Evolutionary conservation across 495 filamentous ascomycete genomes (phyloP), one percentile per base, ranked within the genome.

Genomic region (Saxophila tyrrhenica): DNA sequence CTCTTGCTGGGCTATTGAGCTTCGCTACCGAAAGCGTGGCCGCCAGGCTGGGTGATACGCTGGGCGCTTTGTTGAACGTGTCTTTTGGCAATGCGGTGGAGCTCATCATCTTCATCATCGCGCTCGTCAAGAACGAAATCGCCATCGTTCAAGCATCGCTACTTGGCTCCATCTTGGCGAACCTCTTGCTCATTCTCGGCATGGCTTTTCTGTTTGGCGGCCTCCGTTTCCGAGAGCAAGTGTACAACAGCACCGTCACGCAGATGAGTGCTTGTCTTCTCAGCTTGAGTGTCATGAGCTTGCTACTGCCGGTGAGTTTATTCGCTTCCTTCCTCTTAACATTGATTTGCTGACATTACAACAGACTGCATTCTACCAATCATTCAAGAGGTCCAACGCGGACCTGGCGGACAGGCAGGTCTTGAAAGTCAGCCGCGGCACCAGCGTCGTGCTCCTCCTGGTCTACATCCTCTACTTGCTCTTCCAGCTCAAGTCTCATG

Each of bases 241-340:
- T 94, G 56, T 95, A 95, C 71, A 95, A 95, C 69, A 92, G 81
- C 69, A 94, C 87, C 22, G 86, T 94, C 47, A 95, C 89, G 1
- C 87, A 95, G 69, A 95, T 92, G 86, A 95, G 89, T 63, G 88
- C 89, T 24, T 94, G 87, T 70, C 73, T 95, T 45, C 80, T 95
- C 56, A 89, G 86, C 72, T 71, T 95, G 68, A 87, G 85, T 64
- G 89, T 94, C 19, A 88, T 84, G 65, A 94, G 87, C 70, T 73
- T 95, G 2, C 70, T 94, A 1, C 68, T 94, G 7, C 87, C 87
- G 17, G 81, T 83, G 67, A 58, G 74, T 67, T 10, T 13, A 1
- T 13, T 16, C 49, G 9, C 16, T 16, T 19, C 5, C n/a, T 9
- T 39, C 22, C 35, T 21, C 25, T 15, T 21, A 16, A 38, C 10